phyloP scores from a whole-genome alignment of 306 rosid genomes.

The Dalbergia oliveri region DNA sequence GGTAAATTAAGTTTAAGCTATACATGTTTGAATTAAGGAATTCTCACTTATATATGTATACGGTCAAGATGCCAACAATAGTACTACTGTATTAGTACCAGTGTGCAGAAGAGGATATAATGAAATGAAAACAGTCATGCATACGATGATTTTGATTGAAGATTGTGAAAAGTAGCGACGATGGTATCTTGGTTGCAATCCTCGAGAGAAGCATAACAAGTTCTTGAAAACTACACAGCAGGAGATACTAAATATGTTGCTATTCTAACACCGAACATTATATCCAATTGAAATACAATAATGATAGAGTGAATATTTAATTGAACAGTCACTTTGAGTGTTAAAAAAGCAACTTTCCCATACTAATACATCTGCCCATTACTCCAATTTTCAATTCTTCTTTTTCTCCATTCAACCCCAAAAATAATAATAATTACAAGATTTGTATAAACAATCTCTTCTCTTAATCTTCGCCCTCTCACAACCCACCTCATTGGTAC shows the following conservation, averaged over 20 bases:
- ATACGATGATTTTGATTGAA: not conserved
- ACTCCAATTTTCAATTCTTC: not conserved
- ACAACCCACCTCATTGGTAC: no score
- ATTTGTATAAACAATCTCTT: no score
- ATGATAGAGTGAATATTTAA: no score
- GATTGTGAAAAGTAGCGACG: not conserved
- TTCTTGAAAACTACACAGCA: not conserved
- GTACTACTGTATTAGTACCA: not conserved
- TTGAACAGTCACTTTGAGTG: no score
- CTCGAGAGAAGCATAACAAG: not conserved
- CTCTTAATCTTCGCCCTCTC: no score
- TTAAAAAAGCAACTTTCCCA: no score
- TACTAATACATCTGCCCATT: not conserved
- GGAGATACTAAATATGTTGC: not conserved
- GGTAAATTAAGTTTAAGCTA: no score
- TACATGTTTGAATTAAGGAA: not conserved
- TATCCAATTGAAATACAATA: no score
- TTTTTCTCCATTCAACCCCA: not conserved
- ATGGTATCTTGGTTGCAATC: conserved; percentile 1
- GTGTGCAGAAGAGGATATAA: not conserved
- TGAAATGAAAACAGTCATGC: not conserved
- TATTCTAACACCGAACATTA: no score
- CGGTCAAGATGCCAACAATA: not conserved
- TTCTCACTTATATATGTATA: not conserved
- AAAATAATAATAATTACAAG: no score